phyloP scores from a whole-genome alignment of 805 yeast species.

The Starmerella tilneyi region DNA sequence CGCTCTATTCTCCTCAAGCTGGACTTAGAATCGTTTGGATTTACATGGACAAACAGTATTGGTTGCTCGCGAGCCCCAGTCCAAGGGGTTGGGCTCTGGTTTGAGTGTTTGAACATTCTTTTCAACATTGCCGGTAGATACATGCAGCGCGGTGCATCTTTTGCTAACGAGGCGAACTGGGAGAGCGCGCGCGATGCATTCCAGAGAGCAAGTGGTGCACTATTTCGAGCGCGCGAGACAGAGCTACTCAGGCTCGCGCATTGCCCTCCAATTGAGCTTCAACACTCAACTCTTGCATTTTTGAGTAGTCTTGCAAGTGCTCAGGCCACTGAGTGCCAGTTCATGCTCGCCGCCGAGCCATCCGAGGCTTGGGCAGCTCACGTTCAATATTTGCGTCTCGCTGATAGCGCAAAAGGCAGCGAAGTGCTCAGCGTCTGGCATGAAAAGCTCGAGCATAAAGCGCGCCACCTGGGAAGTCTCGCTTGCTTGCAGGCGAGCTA shows the following conservation, averaged over 20 bases:
- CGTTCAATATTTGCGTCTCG: neutral
- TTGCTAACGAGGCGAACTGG: constrained; percentile 32
- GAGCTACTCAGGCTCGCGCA: neutral
- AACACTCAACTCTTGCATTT: neutral
- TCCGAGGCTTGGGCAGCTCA: neutral
- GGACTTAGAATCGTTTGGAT: neutral
- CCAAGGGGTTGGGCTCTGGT: constrained; percentile 39
- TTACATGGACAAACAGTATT: constrained; percentile 59
- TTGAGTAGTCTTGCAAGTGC: neutral
- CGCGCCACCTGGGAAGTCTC: neutral
- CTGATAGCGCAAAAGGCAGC: neutral
- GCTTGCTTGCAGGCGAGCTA: neutral
- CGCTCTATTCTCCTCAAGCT: neutral
- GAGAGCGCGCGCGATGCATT: neutral
- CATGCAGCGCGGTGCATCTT: constrained; percentile 43
- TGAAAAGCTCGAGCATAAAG: neutral
- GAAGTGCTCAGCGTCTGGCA: neutral
- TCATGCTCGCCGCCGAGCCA: neutral
- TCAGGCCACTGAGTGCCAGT: constrained; percentile 5
- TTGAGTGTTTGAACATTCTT: constrained; percentile 52
- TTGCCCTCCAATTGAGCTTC: constrained; percentile 11
- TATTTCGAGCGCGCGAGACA: neutral
- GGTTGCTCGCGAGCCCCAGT: constrained; percentile 45
- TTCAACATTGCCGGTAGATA: constrained; percentile 61
- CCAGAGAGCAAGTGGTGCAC: constrained; percentile 6